A percentile compares a stretch with the other conserved stretches of the same genome.
Evolutionary conservation across 495 filamentous ascomycete species (phyloP).

Genomic region (Trypethelium eluteriae): DNA sequence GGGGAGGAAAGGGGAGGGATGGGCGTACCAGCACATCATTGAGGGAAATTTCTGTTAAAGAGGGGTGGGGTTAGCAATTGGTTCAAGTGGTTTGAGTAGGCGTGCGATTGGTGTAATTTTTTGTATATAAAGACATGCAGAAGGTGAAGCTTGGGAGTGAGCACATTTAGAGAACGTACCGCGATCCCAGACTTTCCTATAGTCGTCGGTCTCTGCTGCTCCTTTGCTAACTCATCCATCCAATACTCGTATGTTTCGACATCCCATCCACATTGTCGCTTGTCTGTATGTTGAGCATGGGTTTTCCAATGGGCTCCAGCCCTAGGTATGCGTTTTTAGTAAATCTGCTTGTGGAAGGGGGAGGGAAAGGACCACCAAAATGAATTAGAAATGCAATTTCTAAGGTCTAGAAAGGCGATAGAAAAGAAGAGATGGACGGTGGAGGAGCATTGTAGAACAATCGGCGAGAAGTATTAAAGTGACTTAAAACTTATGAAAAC

Average conservation of each 20-base stretch:
- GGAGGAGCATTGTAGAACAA: not conserved
- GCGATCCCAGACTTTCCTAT: conserved; percentile 16
- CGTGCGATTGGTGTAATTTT: not conserved
- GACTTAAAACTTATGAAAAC: not conserved
- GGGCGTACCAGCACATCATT: conserved; percentile 8
- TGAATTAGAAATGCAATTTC: not conserved
- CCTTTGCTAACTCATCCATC: conserved; percentile 24
- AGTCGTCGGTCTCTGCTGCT: conserved; percentile 16
- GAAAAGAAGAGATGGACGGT: too few relatives aligned
- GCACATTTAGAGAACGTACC: not conserved
- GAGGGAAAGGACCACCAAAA: not conserved
- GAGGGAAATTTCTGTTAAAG: not conserved
- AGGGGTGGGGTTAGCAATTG: not conserved
- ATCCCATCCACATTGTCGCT: conserved; percentile 34
- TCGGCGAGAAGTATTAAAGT: not conserved
- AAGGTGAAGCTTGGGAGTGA: not conserved
- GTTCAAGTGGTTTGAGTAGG: not conserved
- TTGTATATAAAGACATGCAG: too few relatives aligned
- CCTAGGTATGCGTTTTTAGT: conserved; percentile 20
- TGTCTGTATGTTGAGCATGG: conserved; percentile 29
- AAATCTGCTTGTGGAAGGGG: not conserved
- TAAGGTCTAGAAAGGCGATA: too few relatives aligned
- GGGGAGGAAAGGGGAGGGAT: conserved; percentile 12
- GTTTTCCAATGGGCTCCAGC: conserved; percentile 40
- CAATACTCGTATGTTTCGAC: conserved; percentile 34